These are phyloP conservation scores for Monosporascus sp. DNA, from an alignment of 2,329 filamentous ascomycete genomes.

Conservation along the genomic window DNA sequence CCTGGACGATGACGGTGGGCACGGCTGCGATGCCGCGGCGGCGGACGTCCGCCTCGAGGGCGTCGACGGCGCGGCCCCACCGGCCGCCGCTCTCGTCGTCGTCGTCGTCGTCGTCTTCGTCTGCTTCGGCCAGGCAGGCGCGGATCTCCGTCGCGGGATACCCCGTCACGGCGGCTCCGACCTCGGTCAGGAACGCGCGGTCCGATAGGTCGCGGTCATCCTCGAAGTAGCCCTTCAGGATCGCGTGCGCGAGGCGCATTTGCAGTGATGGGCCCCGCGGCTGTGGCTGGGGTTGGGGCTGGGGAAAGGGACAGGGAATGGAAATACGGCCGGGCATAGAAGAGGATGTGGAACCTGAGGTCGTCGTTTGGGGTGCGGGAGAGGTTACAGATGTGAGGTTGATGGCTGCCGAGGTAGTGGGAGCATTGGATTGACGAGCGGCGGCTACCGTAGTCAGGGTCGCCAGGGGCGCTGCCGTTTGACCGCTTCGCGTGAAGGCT, in stretches of 20 bases:
- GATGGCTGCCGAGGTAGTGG: no score
- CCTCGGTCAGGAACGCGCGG: slow-evolving; percentile 29
- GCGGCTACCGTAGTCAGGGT: not conserved
- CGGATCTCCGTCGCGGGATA: slow-evolving; percentile 16
- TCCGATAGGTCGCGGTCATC: slow-evolving; percentile 36
- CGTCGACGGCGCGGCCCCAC: slow-evolving; percentile 29
- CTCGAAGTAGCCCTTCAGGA: slow-evolving; percentile 39
- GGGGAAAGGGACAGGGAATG: not conserved
- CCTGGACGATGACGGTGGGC: slow-evolving; percentile 68
- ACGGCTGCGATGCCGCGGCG: slow-evolving; percentile 52
- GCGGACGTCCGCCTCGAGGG: slow-evolving; percentile 17
- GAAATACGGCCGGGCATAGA: not conserved
- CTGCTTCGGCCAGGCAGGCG: slow-evolving; percentile 24
- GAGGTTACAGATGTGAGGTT: not conserved
- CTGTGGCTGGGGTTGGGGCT: slow-evolving; percentile 6
- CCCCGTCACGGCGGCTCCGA: slow-evolving; percentile 16
- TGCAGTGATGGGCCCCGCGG: slow-evolving; percentile 27
- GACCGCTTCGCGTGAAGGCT: slow-evolving; percentile 3
- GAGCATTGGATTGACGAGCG: no score
- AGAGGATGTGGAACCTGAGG: not conserved
- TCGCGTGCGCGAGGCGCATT: slow-evolving; percentile 32
- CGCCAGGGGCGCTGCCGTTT: not conserved
- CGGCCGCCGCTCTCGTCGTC: slow-evolving; percentile 9
- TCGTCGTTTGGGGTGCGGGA: not conserved
- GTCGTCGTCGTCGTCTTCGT: slow-evolving; percentile 12